phyloP scores from a whole-genome alignment of 192 early-diverging fungal genomes.

The Backusella tuberculispora region DNA sequence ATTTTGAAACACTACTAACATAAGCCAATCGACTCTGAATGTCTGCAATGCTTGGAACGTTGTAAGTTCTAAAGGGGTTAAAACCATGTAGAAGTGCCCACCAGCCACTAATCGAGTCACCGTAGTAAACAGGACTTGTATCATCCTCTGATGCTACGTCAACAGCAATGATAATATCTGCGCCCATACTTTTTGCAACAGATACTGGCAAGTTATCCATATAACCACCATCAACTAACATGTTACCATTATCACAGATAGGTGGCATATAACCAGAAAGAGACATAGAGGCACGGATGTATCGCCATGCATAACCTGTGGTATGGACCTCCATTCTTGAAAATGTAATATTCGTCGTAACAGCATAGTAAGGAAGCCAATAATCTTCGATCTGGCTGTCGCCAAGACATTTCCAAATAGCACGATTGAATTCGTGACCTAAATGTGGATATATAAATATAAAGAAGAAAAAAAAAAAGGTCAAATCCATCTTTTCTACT shows the following conservation, averaged over 20 bases:
- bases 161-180: constrained; percentile 90
- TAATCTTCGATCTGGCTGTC: constrained; percentile 97
- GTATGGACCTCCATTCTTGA: constrained; percentile 93
- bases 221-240: constrained; percentile 99
- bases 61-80: constrained; percentile 76
- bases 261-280: constrained; percentile 95
- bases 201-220: constrained; percentile 94
- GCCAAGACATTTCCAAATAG: constrained; percentile 92
- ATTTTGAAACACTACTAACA: constrained; percentile 83
- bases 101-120: constrained; percentile 93
- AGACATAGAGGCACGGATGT: constrained; percentile 98
- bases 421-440: constrained; percentile 95
- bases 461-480: neutral
- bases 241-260: constrained; percentile 92
- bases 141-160: constrained; percentile 94
- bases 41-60: constrained; percentile 91
- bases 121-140: constrained; percentile 89
- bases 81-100: constrained; percentile 82
- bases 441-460: constrained; percentile 15
- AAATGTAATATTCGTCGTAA: constrained; percentile 95
- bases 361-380: constrained; percentile 96
- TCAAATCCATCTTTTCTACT: neutral
- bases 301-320: constrained; percentile 95
- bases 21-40: constrained; percentile 95
- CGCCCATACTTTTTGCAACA: constrained; percentile 76